These are phyloP conservation scores for Phylloporus sp. DNA, from an alignment of 768 basidiomycete genomes.

Conservation along the genomic window DNA sequence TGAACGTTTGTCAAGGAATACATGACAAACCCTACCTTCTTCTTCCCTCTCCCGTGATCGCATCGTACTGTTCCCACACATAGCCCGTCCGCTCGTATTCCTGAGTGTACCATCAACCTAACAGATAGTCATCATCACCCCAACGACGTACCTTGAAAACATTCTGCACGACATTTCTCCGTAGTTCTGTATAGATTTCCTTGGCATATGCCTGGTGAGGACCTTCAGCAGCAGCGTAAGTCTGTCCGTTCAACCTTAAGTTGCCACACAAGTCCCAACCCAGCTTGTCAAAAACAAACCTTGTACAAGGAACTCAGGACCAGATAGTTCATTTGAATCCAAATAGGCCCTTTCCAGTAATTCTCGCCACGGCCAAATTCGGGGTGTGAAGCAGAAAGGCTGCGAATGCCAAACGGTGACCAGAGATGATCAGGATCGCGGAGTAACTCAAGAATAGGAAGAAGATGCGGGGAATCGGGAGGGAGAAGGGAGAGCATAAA, in stretches of 20 bases:
- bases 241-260: conserved; percentile 41
- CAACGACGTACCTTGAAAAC: conserved; percentile 57
- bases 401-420: conserved; percentile 88
- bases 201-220: conserved; percentile 73
- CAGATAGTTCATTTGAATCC: conserved; percentile 98
- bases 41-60: conserved; percentile 75
- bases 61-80: conserved; percentile 97
- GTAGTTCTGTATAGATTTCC: conserved; percentile 75
- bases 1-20: conserved; percentile 6
- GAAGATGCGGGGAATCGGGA: conserved; percentile 73
- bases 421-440: conserved; percentile 82
- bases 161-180: conserved; percentile 82
- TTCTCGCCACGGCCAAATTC: conserved; percentile 91
- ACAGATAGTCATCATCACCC: background rate
- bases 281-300: conserved; percentile 35
- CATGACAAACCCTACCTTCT: conserved; percentile 58
- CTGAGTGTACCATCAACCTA: conserved; percentile 37
- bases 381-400: conserved; percentile 83
- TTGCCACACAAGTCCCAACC: background rate
- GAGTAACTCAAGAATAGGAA: conserved; percentile 75
- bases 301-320: conserved; percentile 75
- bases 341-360: conserved; percentile 97
- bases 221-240: conserved; percentile 74
- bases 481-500: conserved; percentile 81
- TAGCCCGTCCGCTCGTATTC: conserved; percentile 92